phyloP scores from a whole-genome alignment of 1,139 yeast species.

The Pichia sp. region DNA sequence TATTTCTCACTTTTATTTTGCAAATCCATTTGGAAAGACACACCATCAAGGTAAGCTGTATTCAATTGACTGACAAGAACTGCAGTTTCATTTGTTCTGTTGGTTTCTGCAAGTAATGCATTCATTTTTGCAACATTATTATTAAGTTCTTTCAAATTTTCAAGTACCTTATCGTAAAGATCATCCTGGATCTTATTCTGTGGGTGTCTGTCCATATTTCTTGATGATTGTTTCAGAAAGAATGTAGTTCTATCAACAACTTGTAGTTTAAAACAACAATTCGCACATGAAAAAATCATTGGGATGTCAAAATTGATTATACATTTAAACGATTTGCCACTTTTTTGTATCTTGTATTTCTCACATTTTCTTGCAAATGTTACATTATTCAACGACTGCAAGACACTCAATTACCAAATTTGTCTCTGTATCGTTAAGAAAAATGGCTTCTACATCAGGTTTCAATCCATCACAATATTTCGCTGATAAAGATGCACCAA shows the following conservation, averaged over 20 bases:
- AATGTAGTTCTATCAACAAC: background rate
- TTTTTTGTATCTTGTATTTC: background rate
- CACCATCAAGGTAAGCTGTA: constrained; percentile 8
- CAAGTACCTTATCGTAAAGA: constrained; percentile 65
- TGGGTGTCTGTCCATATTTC: constrained; percentile 44
- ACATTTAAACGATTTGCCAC: background rate
- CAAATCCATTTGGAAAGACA: constrained; percentile 12
- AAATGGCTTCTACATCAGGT: constrained; percentile 14
- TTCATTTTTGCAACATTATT: constrained; percentile 38
- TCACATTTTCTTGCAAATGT: background rate
- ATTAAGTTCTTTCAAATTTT: constrained; percentile 42
- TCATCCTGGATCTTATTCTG: constrained; percentile 84
- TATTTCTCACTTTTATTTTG: constrained; percentile 1
- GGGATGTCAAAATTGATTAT: background rate
- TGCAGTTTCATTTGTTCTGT: constrained; percentile 59
- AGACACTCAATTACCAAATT: background rate
- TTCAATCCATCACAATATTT: constrained; percentile 21
- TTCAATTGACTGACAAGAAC: constrained; percentile 66
- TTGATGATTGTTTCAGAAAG: background rate
- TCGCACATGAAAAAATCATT: background rate
- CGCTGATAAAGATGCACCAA: constrained; percentile 47
- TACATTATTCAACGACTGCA: background rate
- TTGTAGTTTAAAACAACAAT: background rate
- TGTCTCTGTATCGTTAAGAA: constrained; percentile 2
- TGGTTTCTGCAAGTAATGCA: constrained; percentile 50